Evolutionary conservation across 106 monocot genomes (phyloP), one percentile per base, ranked within the genome.

Genomic region (Allium cepa): DNA sequence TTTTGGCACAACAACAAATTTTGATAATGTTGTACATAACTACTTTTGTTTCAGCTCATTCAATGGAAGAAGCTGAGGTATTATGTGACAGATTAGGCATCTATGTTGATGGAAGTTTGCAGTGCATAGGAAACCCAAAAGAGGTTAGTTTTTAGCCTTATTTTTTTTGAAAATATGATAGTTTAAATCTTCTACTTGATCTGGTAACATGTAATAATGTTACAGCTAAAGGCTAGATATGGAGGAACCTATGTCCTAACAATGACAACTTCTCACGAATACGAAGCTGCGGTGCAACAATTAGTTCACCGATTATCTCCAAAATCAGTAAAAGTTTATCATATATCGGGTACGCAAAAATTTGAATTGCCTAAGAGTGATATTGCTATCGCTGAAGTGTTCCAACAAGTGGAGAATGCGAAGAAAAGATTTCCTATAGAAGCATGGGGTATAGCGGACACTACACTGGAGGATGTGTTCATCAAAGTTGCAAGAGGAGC

Each of bases 391-490:
- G 72, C 85, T 11, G 67, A 81, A 47, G 83, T 88, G 13, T 93
- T 88, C 36, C 15, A 59, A 13, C 79, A 74, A 45, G 76, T 86
- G 15, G 78, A 88, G 48, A n/a, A 69, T 3, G 83, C 81, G 0
- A 93, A 86, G 67, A 81, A 57, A 6, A 75, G 45, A 45, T 72
- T 93, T 72, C 64, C 71, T 6, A 61, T 93, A 22, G 62, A 74
- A 3, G 88, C 93, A 47, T 93, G 88, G 88, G 93, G 88, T 10
- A 49, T 93, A 57, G 79, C 81, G 17, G 81, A 88, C 57, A 79
- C 81, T 12, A 86, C 88, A 4, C 61, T 93, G 59, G 93, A 93
- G 71, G 88, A 93, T 76, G 86, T 88, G 59, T 88, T 93, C 88
- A 81, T 88, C 64, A 88, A 88, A 64, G 88, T 93, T 53, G 88